Percentiles rank a stretch among this genome's conserved stretches.
These are phyloP conservation scores for Tetrapyrgos nigripes DNA, from an alignment of 1,284 basidiomycete genomes.

Conservation along the genomic window DNA sequence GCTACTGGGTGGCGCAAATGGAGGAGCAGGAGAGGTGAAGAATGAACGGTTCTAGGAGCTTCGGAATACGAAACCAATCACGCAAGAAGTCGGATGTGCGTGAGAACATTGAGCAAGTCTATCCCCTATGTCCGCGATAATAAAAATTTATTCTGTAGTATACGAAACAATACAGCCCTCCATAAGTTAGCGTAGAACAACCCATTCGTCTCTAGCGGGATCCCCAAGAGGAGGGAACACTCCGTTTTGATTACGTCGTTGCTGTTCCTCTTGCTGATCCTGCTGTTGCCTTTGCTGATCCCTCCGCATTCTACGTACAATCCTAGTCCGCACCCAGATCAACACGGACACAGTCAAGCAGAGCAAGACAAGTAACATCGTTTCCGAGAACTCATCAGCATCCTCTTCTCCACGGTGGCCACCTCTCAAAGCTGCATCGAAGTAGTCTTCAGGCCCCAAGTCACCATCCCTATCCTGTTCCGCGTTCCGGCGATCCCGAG, in stretches of 20 bases:
- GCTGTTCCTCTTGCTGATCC: conserved; percentile 43
- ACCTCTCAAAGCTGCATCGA: conserved; percentile 69
- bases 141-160: conserved; percentile 1
- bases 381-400: conserved; percentile 73
- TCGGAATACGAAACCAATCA: not conserved
- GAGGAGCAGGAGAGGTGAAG: not conserved
- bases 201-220: conserved; percentile 71
- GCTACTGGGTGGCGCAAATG: not conserved
- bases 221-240: conserved; percentile 69
- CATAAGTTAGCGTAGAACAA: conserved; percentile 57
- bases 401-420: conserved; percentile 64
- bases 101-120: conserved; percentile 4
- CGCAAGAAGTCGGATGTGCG: not conserved
- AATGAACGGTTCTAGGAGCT: not conserved
- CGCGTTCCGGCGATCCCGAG: conserved; percentile 70
- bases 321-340: conserved; percentile 74
- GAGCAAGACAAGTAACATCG: conserved; percentile 69
- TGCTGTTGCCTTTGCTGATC: conserved; percentile 50
- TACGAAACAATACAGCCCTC: not conserved
- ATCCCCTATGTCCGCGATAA: not conserved
- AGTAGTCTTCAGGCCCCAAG: conserved; percentile 81
- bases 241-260: conserved; percentile 11
- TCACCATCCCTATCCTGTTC: conserved; percentile 77
- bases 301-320: conserved; percentile 70
- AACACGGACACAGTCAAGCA: conserved; percentile 71